phyloP scores from a whole-genome alignment of 2,329 filamentous ascomycete genomes.

The Penicillium sp. region DNA sequence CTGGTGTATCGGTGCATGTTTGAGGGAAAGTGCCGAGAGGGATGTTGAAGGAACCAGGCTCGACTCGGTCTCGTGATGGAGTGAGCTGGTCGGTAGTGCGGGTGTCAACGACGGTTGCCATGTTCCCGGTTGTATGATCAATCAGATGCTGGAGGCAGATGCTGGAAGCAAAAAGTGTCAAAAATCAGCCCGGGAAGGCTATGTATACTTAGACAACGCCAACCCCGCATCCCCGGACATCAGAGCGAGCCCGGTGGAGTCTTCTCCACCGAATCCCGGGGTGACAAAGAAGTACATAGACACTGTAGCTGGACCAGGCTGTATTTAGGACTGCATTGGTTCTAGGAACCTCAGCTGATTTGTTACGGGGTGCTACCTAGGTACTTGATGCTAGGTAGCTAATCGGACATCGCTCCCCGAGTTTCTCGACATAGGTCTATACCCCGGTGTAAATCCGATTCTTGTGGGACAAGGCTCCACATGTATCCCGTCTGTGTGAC shows the following conservation, averaged over 20 bases:
- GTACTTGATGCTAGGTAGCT: neutral
- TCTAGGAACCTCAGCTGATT: neutral
- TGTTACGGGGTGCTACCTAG: neutral
- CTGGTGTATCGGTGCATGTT: slow-evolving; percentile 29
- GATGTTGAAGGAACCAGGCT: slow-evolving; percentile 54
- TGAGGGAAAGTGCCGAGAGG: slow-evolving; percentile 42
- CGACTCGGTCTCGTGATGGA: slow-evolving; percentile 41
- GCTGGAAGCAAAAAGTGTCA: neutral
- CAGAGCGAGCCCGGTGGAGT: too few relatives aligned
- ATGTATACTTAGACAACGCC: neutral
- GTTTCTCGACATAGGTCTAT: neutral
- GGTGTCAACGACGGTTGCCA: slow-evolving; percentile 6
- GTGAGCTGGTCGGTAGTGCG: slow-evolving; percentile 4
- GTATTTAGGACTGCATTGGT: neutral
- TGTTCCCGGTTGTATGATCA: neutral
- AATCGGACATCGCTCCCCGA: neutral
- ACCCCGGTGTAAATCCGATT: too few relatives aligned
- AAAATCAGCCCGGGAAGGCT: neutral
- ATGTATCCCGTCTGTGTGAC: too few relatives aligned
- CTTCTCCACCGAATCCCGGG: neutral
- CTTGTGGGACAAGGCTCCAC: too few relatives aligned
- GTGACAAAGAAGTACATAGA: neutral
- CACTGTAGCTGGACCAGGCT: neutral
- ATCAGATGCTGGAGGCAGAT: neutral
- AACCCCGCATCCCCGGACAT: neutral